Percentiles rank a stretch among this genome's conserved stretches.
Evolutionary conservation across 2,329 filamentous ascomycete genomes (phyloP).

Genomic region (Fusarium newnesense): DNA sequence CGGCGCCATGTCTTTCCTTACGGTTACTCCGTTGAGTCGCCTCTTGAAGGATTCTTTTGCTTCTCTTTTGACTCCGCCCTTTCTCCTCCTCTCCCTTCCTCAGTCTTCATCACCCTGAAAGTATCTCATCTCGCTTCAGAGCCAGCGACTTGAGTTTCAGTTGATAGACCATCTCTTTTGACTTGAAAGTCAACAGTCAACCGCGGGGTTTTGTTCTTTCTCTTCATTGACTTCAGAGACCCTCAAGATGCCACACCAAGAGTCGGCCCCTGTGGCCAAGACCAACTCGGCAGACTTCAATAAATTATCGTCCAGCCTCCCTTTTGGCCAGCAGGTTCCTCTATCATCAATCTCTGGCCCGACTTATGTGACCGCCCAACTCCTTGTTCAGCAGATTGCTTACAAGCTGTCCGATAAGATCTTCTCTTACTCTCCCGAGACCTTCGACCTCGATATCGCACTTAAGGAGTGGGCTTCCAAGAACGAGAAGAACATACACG

Average conservation of each 20-base stretch:
- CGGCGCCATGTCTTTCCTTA: constrained; percentile 32
- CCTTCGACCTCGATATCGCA: constrained; percentile 89
- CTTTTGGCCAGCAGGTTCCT: constrained; percentile 66
- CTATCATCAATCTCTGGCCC: constrained; percentile 79
- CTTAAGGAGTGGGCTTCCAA: constrained; percentile 79
- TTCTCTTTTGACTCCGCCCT: constrained; percentile 15
- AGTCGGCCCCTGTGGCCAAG: constrained; percentile 47
- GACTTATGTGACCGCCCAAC: constrained; percentile 92
- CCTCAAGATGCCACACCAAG: constrained; percentile 48
- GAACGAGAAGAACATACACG: constrained; percentile 81
- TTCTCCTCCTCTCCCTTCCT: constrained; percentile 1
- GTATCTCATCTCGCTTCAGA: constrained; percentile 40
- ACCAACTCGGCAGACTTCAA: constrained; percentile 47
- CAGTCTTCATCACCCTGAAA: constrained; percentile 32
- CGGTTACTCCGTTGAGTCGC: constrained; percentile 40
- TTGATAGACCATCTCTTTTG: constrained; percentile 17
- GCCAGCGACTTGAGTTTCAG: constrained; percentile 33
- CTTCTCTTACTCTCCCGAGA: constrained; percentile 95
- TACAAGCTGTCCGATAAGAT: constrained; percentile 97
- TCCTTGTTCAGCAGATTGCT: constrained; percentile 93
- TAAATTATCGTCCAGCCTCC: constrained; percentile 62
- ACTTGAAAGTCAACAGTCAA: constrained; percentile 20
- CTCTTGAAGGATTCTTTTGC: constrained; percentile 33
- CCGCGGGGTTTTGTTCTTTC: constrained; percentile 2
- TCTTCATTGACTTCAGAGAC: constrained; percentile 5